Conservation (phyloP, 140 eudicot species). For the Anethum foeniculum region DNA sequence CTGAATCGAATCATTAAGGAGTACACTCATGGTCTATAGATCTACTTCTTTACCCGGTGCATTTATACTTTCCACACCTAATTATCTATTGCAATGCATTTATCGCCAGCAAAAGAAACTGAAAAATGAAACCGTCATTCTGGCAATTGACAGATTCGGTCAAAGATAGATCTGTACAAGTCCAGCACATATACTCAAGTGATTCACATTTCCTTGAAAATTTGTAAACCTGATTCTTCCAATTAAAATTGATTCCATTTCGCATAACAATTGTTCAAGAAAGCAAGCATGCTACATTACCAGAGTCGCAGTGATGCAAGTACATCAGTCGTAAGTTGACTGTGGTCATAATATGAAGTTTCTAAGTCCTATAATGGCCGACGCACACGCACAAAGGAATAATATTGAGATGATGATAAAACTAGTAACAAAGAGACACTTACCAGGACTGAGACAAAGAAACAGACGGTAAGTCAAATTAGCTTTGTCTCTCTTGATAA, state of each 20-base stretch:
- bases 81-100: not conserved
- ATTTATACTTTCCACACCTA: not conserved
- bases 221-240: no score
- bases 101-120: not conserved
- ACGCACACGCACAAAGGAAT: not conserved
- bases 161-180: not conserved
- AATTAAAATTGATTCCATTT: no score
- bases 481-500: conserved; percentile 17
- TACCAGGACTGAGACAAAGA: conserved; percentile 23
- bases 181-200: not conserved
- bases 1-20: not conserved
- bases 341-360: not conserved
- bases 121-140: not conserved
- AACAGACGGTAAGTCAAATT: conserved; percentile 18
- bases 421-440: not conserved
- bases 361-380: not conserved
- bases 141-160: not conserved
- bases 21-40: not conserved
- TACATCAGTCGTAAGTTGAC: not conserved
- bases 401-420: not conserved
- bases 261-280: not conserved
- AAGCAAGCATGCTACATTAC: not conserved
- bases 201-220: not conserved
- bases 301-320: not conserved
- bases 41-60: not conserved